A percentile compares a stretch with the other conserved stretches of the same genome.
phyloP scores from a whole-genome alignment of 495 filamentous ascomycete species.

The Aspergillus leporis region DNA sequence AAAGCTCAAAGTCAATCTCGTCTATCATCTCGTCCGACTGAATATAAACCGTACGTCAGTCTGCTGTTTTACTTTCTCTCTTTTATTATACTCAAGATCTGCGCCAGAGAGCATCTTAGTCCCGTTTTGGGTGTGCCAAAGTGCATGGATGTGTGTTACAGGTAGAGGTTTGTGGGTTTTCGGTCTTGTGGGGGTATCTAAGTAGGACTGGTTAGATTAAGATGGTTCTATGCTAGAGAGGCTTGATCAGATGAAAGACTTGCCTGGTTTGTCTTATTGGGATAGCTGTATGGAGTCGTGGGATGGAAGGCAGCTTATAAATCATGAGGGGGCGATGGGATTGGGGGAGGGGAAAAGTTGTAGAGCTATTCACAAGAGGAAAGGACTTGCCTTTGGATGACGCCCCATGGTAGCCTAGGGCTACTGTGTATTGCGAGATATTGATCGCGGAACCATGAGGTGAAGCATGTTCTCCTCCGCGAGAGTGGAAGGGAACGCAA shows the following conservation, averaged over 20 bases:
- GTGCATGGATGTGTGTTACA: neutral
- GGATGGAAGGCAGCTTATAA: neutral
- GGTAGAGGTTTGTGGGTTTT: neutral
- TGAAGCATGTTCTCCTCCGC: neutral
- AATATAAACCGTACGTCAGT: neutral
- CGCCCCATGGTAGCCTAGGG: neutral
- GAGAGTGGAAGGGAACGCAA: neutral
- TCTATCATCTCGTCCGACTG: slow-evolving; percentile 17
- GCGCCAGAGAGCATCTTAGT: no score
- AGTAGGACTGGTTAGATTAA: neutral
- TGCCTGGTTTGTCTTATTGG: neutral
- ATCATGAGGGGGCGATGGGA: neutral
- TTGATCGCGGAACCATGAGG: neutral
- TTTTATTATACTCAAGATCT: neutral
- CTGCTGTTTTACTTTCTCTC: neutral
- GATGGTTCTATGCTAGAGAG: neutral
- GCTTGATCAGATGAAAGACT: neutral
- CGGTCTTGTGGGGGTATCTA: neutral
- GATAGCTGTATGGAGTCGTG: neutral
- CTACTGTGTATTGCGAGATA: neutral
- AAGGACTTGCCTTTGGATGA: neutral
- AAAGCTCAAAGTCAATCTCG: slow-evolving; percentile 21
- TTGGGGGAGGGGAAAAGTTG: no score
- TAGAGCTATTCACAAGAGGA: neutral
- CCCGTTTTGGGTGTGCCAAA: neutral